Base-by-base conservation (phyloP, 495 filamentous ascomycete species). In the Hypoxylon trugodes region DNA sequence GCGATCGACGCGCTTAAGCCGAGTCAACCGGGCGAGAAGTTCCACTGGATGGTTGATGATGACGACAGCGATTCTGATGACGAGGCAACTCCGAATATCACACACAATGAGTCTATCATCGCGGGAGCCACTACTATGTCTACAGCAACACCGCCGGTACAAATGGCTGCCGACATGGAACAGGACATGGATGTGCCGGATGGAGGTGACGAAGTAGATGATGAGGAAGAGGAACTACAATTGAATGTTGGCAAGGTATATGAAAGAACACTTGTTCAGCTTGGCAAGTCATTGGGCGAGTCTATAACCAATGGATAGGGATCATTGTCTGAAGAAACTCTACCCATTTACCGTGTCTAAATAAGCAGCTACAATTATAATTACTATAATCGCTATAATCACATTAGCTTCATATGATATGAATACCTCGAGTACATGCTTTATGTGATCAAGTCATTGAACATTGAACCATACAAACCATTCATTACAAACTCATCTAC, bases 181-280 rank as follows among this genome's bases (percentile, higher is more conserved):
- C 41, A 24, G 6, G 60, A 68, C 15, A 49, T 53, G 15, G 58
- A 37, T 7, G 69, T 69, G 21, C 37, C 28, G 8, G 64, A 56
- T 8, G 30, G 49, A 59, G 40, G 41, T 42, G 49, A 65, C 43
- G 60, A 79, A 10, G 77, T 77, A 1, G 76, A 76, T 0, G 82
- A 82, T 37, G 77, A 77, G 19, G 72, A 75, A 7, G 75, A 81
- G 51, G 60, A 64, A 7, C 32, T 81, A 16, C 73, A 79, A 19
- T 88, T 93, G 83, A 86, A 91, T 59, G 82, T 90, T 42, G 89
- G 86, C 0, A 80, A 81, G 61, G 87, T 96, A 0, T 96, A 93
- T 75, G 90, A 94, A 72, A 80, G 81, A 66, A 93, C 90, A 0
- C 80, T 96, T 59, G 82, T 88, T 45, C 81, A 89, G 71, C 73